These are phyloP conservation scores for Penicillium brevicompactum DNA, from an alignment of 2,329 filamentous ascomycete species.

Conservation along the genomic window DNA sequence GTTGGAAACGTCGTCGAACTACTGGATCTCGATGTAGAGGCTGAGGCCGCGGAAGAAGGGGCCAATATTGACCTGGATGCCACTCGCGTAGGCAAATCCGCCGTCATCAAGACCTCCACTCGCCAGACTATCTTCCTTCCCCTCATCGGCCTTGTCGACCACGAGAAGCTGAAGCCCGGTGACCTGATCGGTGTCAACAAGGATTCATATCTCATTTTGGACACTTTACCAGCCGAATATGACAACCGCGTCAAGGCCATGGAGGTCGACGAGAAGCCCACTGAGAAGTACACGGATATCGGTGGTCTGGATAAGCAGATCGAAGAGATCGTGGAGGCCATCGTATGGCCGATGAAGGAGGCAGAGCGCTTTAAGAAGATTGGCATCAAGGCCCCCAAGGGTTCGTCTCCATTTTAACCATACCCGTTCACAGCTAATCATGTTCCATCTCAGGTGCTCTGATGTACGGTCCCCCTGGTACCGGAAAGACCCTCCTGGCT, in stretches of 20 bases:
- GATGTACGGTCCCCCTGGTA: slow-evolving; percentile 78
- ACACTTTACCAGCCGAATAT: slow-evolving; percentile 95
- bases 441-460: slow-evolving; percentile 68
- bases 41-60: slow-evolving; percentile 94
- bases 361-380: slow-evolving; percentile 99
- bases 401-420: slow-evolving; percentile 54
- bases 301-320: slow-evolving; percentile 98
- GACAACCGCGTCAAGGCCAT: slow-evolving; percentile 99
- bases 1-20: slow-evolving; percentile 98
- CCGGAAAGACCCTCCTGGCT: slow-evolving; percentile 65
- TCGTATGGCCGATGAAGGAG: slow-evolving; percentile 99
- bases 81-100: slow-evolving; percentile 94
- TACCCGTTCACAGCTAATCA: slow-evolving; percentile 6
- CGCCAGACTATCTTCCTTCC: slow-evolving; percentile 98
- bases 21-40: slow-evolving; percentile 91
- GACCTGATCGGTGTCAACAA: slow-evolving; percentile 99
- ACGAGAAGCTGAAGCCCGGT: slow-evolving; percentile 89
- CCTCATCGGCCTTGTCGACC: slow-evolving; percentile 93
- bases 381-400: slow-evolving; percentile 98
- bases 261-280: slow-evolving; percentile 99
- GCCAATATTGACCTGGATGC: slow-evolving; percentile 98
- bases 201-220: slow-evolving; percentile 95
- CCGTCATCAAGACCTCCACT: slow-evolving; percentile 98
- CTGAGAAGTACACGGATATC: slow-evolving; percentile 97
- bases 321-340: slow-evolving; percentile 95